phyloP scores from a whole-genome alignment of 345 rosid species.

The Trapa bicornis region DNA sequence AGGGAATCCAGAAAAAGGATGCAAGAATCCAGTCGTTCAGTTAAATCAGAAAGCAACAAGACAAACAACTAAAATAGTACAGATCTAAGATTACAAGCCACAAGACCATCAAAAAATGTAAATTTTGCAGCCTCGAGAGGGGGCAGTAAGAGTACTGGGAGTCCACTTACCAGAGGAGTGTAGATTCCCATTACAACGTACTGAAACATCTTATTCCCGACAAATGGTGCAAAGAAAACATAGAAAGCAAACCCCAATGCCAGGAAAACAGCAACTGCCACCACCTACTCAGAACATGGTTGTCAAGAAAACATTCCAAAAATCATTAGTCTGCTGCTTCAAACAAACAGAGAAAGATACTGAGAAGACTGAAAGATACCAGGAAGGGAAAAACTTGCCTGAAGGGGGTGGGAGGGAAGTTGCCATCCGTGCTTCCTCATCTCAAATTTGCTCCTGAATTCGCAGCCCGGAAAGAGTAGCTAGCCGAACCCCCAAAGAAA shows the following conservation, averaged over 20 bases:
- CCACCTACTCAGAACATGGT: conserved; percentile 50
- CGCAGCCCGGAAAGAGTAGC: conserved; percentile 17
- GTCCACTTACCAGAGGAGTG: conserved; percentile 73
- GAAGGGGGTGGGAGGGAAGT: conserved; percentile 97
- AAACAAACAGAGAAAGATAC: not conserved
- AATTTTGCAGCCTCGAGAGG: conserved; percentile 1
- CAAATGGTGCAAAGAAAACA: conserved; percentile 98
- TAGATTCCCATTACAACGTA: conserved; percentile 77
- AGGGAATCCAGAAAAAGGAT: conserved; percentile 6
- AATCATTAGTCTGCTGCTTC: not conserved
- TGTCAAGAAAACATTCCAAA: conserved; percentile 5
- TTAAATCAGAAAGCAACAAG: conserved; percentile 13
- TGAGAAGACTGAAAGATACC: not conserved
- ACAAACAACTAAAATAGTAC: conserved; percentile 6
- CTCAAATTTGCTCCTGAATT: conserved; percentile 25
- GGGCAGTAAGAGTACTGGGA: not conserved
- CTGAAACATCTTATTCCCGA: conserved; percentile 71
- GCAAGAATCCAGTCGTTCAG: conserved; percentile 12
- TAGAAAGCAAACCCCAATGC: conserved; percentile 96
- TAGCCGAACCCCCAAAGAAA: conserved; percentile 9
- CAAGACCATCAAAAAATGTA: not conserved
- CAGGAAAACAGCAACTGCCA: conserved; percentile 95
- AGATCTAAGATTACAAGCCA: conserved; percentile 4
- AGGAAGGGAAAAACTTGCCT: conserved; percentile 30
- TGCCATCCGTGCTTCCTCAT: conserved; percentile 99